Evolutionary conservation across 495 filamentous ascomycete genomes (phyloP).

Genomic region (Aspergillus ostianus): DNA sequence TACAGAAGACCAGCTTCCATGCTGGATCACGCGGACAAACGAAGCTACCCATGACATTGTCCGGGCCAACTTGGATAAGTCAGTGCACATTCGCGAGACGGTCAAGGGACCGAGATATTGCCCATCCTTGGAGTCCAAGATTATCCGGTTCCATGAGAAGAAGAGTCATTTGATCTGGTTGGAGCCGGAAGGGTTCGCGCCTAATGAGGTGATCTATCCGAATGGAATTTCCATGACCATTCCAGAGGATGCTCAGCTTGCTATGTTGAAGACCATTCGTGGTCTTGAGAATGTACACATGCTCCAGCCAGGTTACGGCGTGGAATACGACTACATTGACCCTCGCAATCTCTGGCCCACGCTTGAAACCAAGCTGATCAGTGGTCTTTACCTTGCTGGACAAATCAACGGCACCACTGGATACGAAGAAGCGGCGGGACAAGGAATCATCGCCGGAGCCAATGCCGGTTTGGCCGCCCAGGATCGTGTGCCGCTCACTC

Average conservation of each 20-base stretch:
- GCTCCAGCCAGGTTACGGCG: constrained; percentile 95
- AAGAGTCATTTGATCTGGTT: constrained; percentile 89
- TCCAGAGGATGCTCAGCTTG: constrained; percentile 78
- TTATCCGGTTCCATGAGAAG: constrained; percentile 81
- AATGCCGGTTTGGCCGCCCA: constrained; percentile 84
- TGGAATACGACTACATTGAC: constrained; percentile 98
- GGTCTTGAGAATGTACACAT: constrained; percentile 89
- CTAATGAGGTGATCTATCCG: constrained; percentile 85
- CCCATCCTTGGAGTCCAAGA: constrained; percentile 90
- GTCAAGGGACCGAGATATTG: constrained; percentile 94
- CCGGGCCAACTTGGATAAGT: constrained; percentile 82
- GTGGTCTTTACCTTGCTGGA: constrained; percentile 86
- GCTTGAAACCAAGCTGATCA: constrained; percentile 89
- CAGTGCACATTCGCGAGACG: constrained; percentile 93
- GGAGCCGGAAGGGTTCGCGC: constrained; percentile 90
- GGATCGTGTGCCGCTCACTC: constrained; percentile 57
- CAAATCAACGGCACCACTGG: constrained; percentile 99
- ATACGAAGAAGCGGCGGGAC: constrained; percentile 94
- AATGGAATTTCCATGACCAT: constrained; percentile 98
- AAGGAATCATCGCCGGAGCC: constrained; percentile 88
- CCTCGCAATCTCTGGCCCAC: constrained; percentile 82
- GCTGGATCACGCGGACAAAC: constrained; percentile 85
- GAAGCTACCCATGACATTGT: constrained; percentile 78
- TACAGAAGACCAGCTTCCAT: constrained; percentile 69
- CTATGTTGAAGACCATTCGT: constrained; percentile 75